phyloP scores from a whole-genome alignment of 345 rosid species.

The Sapria himalayana region DNA sequence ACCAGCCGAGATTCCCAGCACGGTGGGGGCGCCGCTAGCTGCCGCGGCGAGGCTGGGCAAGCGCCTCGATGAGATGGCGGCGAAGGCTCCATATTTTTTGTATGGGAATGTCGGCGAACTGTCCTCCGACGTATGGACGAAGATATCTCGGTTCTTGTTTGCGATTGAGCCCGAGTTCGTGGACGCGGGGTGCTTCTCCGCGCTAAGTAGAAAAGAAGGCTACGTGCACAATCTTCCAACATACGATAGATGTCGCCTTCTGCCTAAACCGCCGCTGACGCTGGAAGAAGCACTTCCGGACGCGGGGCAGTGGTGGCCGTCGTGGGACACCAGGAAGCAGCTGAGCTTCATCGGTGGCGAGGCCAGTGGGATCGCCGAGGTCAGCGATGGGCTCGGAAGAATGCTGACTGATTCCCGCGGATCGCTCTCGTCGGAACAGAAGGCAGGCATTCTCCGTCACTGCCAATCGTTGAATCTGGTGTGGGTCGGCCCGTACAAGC shows the following conservation, averaged over 20 bases:
- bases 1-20: too few relatives aligned
- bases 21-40: too few relatives aligned
- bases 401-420: constrained; percentile 32
- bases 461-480: constrained; percentile 37
- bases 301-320: constrained; percentile 75
- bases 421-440: constrained; percentile 27
- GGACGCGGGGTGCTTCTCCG: constrained; percentile 35
- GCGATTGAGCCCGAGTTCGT: constrained; percentile 54
- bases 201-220: constrained; percentile 66
- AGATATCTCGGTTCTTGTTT: constrained; percentile 44
- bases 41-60: constrained; percentile 24
- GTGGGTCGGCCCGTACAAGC: constrained; percentile 49
- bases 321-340: constrained; percentile 79
- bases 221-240: constrained; percentile 71
- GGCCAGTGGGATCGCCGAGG: constrained; percentile 16
- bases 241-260: constrained; percentile 30
- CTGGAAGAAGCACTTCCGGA: constrained; percentile 45
- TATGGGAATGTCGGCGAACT: constrained; percentile 40
- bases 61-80: constrained; percentile 21
- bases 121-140: constrained; percentile 31
- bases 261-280: constrained; percentile 35
- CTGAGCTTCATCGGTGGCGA: constrained; percentile 20
- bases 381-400: constrained; percentile 42
- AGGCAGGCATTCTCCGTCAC: constrained; percentile 32
- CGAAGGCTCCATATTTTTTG: constrained; percentile 57